These are phyloP conservation scores for Leishmania major DNA, from an alignment of 208 protist genomes.

Conservation along the genomic window DNA sequence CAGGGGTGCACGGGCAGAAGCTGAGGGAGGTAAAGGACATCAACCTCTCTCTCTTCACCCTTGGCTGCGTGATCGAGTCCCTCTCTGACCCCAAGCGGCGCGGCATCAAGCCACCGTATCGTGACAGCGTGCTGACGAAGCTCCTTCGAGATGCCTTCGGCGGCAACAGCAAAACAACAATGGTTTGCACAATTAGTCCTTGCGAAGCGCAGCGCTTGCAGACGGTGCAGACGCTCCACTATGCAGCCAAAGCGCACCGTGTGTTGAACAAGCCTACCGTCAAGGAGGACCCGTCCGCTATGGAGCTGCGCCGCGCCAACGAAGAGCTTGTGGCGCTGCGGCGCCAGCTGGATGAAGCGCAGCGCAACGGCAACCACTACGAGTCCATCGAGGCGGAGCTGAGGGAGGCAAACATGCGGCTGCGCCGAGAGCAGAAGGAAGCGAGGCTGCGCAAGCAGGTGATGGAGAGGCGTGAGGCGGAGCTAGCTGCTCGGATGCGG, in stretches of 20 bases:
- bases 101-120: slow-evolving; percentile 82
- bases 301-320: slow-evolving; percentile 70
- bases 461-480: slow-evolving; percentile 63
- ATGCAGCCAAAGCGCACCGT: slow-evolving; percentile 76
- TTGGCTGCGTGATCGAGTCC: slow-evolving; percentile 86
- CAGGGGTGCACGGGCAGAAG: slow-evolving; percentile 68
- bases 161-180: slow-evolving; percentile 91
- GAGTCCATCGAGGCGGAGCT: slow-evolving; percentile 52
- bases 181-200: slow-evolving; percentile 85
- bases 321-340: slow-evolving; percentile 65
- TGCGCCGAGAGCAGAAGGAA: slow-evolving; percentile 59
- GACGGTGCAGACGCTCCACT: slow-evolving; percentile 86
- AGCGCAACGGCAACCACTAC: slow-evolving; percentile 37
- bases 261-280: slow-evolving; percentile 80
- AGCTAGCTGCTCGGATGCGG: slow-evolving; percentile 48
- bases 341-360: slow-evolving; percentile 52
- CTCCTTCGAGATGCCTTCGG: slow-evolving; percentile 87
- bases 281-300: slow-evolving; percentile 78
- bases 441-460: slow-evolving; percentile 38
- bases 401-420: slow-evolving; percentile 45
- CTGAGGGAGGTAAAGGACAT: slow-evolving; percentile 89
- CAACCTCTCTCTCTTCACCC: slow-evolving; percentile 86
- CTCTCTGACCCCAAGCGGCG: slow-evolving; percentile 67
- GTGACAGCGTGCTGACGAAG: slow-evolving; percentile 87
- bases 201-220: slow-evolving; percentile 53